Evolutionary conservation across 768 basidiomycete genomes (phyloP).

Genomic region (Tricholoma saponaceum): DNA sequence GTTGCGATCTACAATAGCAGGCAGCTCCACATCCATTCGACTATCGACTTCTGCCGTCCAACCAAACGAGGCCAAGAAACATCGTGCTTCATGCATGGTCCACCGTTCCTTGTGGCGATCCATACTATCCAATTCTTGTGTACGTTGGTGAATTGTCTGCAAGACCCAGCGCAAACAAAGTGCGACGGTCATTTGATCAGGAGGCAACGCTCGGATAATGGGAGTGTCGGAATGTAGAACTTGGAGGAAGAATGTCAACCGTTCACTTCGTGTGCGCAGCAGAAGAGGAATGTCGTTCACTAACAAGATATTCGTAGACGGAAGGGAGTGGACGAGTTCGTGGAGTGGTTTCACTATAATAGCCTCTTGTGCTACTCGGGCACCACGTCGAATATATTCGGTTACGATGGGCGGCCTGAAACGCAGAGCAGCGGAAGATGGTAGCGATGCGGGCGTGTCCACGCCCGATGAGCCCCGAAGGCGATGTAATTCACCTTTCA

Average conservation of each 20-base stretch:
- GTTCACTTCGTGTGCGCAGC: constrained; percentile 43
- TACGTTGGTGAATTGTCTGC: constrained; percentile 44
- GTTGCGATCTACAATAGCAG: constrained; percentile 51
- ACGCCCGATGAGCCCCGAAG: constrained; percentile 43
- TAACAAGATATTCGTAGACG: constrained; percentile 24
- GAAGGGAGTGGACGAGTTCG: constrained; percentile 41
- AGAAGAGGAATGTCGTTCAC: constrained; percentile 38
- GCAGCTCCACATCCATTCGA: constrained; percentile 14
- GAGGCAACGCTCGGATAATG: constrained; percentile 41
- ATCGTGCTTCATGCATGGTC: constrained; percentile 58
- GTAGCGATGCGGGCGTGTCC: constrained; percentile 27
- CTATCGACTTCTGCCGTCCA: constrained; percentile 15
- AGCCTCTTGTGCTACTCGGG: constrained; percentile 55
- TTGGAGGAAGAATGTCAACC: constrained; percentile 52
- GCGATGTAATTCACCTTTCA: constrained; percentile 62
- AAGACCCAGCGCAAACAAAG: constrained; percentile 65
- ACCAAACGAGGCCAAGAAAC: constrained; percentile 51
- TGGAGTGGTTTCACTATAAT: constrained; percentile 48
- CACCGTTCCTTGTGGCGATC: constrained; percentile 68
- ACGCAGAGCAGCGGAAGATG: constrained; percentile 28
- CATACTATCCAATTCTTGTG: constrained; percentile 45
- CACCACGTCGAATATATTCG: constrained; percentile 71
- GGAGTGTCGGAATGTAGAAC: constrained; percentile 51
- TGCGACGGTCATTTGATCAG: constrained; percentile 43
- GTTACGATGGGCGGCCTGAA: constrained; percentile 25